phyloP scores from a whole-genome alignment of 495 filamentous ascomycete genomes.

The Physcia stellaris region DNA sequence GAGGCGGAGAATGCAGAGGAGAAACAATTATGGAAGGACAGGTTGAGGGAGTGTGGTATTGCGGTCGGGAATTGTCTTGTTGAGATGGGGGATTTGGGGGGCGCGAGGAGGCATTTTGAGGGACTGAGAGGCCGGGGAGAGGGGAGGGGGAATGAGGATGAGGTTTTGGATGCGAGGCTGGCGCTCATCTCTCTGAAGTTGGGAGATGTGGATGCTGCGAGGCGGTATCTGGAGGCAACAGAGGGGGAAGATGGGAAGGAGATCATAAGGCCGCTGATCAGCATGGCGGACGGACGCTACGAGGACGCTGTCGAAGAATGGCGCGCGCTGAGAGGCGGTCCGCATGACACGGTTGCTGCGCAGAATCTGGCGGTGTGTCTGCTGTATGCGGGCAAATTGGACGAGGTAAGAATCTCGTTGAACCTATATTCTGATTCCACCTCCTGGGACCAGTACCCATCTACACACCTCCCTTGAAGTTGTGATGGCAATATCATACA shows the following conservation, averaged over 20 bases:
- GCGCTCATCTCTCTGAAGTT: conserved; percentile 60
- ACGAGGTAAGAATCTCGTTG: conserved; percentile 42
- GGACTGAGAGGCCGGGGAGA: conserved; percentile 15
- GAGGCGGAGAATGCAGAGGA: conserved; percentile 22
- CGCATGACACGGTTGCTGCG: conserved; percentile 35
- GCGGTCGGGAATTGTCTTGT: conserved; percentile 67
- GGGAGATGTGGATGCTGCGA: conserved; percentile 61
- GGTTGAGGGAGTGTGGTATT: conserved; percentile 63
- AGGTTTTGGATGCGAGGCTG: conserved; percentile 27
- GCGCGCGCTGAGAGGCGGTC: conserved; percentile 36
- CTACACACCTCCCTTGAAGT: not conserved
- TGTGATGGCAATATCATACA: too few relatives aligned
- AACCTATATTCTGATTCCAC: not conserved
- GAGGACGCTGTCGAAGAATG: conserved; percentile 46
- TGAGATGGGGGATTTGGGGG: conserved; percentile 80
- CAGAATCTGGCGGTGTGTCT: conserved; percentile 75
- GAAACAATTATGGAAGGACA: conserved; percentile 46
- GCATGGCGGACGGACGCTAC: conserved; percentile 70
- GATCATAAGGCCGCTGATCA: conserved; percentile 49
- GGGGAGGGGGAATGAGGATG: conserved; percentile 13
- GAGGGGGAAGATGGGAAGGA: conserved; percentile 14
- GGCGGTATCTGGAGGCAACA: conserved; percentile 27
- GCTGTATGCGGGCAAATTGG: conserved; percentile 63
- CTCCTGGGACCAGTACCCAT: not conserved
- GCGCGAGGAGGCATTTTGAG: conserved; percentile 55